Evolutionary conservation across 805 yeast species (phyloP).

Genomic region (Cephaloascus fragrans): DNA sequence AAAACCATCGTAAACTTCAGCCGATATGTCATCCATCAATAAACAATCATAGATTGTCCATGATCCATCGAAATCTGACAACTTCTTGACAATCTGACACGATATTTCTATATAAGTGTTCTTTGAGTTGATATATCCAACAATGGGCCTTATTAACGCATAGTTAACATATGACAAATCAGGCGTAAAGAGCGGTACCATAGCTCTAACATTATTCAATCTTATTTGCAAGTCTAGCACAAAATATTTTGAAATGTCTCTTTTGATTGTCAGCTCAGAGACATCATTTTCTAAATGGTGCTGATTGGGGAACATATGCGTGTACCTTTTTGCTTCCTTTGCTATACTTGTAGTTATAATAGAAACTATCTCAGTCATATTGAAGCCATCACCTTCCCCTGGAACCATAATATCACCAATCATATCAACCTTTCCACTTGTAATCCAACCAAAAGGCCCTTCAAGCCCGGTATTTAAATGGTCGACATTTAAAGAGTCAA

Average conservation of each 20-base stretch:
- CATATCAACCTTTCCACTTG: slow-evolving; percentile 86
- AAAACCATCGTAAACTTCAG: slow-evolving; percentile 85
- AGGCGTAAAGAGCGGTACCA: slow-evolving; percentile 78
- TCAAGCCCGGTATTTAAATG: slow-evolving; percentile 83
- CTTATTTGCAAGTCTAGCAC: slow-evolving; percentile 73
- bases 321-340: slow-evolving; percentile 36
- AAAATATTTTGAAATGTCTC: slow-evolving; percentile 43
- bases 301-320: slow-evolving; percentile 11
- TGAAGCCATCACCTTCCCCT: slow-evolving; percentile 41
- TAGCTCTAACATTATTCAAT: slow-evolving; percentile 79
- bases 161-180: slow-evolving; percentile 87
- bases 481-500: slow-evolving; percentile 78
- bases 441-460: slow-evolving; percentile 98
- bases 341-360: slow-evolving; percentile 36
- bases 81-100: slow-evolving; percentile 69
- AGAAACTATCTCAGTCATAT: slow-evolving; percentile 36
- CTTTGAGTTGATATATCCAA: slow-evolving; percentile 85
- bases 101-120: slow-evolving; percentile 84
- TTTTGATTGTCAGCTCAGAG: slow-evolving; percentile 15
- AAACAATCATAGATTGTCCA: slow-evolving; percentile 94
- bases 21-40: slow-evolving; percentile 84
- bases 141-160: slow-evolving; percentile 89
- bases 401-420: slow-evolving; percentile 86
- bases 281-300: slow-evolving; percentile 12
- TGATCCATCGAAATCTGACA: slow-evolving; percentile 84